Evolutionary conservation across 768 basidiomycete genomes (phyloP).

Genomic region (Chalciporus piperatus): DNA sequence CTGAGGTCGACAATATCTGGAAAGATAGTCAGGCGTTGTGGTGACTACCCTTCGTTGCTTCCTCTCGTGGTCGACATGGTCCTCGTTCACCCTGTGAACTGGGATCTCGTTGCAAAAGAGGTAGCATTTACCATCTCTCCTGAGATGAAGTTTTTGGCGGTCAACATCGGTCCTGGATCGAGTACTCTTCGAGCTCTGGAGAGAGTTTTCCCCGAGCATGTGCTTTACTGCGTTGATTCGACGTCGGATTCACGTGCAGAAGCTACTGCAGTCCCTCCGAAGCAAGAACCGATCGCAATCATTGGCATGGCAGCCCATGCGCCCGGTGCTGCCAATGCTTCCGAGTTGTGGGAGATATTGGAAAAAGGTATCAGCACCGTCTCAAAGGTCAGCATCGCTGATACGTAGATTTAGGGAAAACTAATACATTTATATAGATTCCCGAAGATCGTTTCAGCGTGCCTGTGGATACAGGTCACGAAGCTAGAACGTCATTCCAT

Average conservation of each 20-base stretch:
- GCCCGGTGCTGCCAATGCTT: slow-evolving; percentile 46
- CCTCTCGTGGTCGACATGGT: slow-evolving; percentile 40
- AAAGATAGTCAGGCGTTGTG: slow-evolving; percentile 27
- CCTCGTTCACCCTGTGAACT: slow-evolving; percentile 50
- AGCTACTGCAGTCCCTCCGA: slow-evolving; percentile 6
- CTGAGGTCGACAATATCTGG: slow-evolving; percentile 48
- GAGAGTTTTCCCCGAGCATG: slow-evolving; percentile 27
- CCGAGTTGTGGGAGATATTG: slow-evolving; percentile 58
- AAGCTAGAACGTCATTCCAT: slow-evolving; percentile 32
- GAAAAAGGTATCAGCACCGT: slow-evolving; percentile 55
- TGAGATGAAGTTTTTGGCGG: slow-evolving; percentile 29
- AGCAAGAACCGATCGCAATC: slow-evolving; percentile 60
- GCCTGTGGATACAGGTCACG: slow-evolving; percentile 33
- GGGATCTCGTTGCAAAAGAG: slow-evolving; percentile 43
- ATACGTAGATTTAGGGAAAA: background rate
- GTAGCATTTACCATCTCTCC: slow-evolving; percentile 17
- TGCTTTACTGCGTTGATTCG: slow-evolving; percentile 16
- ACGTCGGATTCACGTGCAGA: slow-evolving; percentile 7
- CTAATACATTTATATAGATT: slow-evolving; percentile 41
- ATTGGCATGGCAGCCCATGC: slow-evolving; percentile 66
- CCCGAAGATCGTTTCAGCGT: slow-evolving; percentile 57
- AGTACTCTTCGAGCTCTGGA: slow-evolving; percentile 40
- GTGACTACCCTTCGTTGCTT: slow-evolving; percentile 30
- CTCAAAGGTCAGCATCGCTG: slow-evolving; percentile 43
- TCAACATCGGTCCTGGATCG: slow-evolving; percentile 51